Conservation (phyloP, 495 filamentous ascomycete genomes). For the Penicillium pulvis region DNA sequence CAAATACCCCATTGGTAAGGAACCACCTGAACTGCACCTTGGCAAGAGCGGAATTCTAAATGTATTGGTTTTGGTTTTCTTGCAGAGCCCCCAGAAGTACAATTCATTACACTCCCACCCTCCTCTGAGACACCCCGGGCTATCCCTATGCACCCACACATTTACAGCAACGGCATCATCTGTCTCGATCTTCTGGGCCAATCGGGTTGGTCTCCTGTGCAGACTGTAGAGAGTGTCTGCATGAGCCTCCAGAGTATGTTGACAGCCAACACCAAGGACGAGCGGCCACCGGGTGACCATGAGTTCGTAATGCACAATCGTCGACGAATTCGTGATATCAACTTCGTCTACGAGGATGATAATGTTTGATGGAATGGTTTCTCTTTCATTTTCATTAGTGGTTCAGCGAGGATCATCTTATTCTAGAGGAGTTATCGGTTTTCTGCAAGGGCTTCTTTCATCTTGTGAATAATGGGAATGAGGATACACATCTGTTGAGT, state of each 20-base stretch:
- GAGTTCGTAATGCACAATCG: constrained; percentile 81
- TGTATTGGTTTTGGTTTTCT: neutral
- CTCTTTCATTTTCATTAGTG: neutral
- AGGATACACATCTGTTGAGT: neutral
- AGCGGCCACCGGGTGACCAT: constrained; percentile 80
- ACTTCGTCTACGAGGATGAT: constrained; percentile 87
- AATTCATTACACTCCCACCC: constrained; percentile 63
- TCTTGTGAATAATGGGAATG: neutral
- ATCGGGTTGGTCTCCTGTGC: constrained; percentile 92
- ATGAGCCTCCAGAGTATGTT: constrained; percentile 99
- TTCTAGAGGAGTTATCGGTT: constrained; percentile 2
- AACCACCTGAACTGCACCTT: neutral
- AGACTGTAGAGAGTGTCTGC: constrained; percentile 95
- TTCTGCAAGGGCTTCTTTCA: no score
- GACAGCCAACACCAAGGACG: constrained; percentile 88
- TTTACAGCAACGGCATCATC: constrained; percentile 98
- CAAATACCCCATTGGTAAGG: constrained; percentile 86
- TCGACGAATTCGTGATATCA: constrained; percentile 77
- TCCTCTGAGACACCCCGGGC: constrained; percentile 55
- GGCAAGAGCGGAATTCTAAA: neutral
- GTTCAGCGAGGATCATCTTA: neutral
- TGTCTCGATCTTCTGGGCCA: constrained; percentile 90
- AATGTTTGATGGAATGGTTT: constrained; percentile 56
- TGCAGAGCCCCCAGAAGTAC: constrained; percentile 88
- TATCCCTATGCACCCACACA: constrained; percentile 95